Conservation (phyloP, 805 yeast genomes). For the Yarrowia sp. region DNA sequence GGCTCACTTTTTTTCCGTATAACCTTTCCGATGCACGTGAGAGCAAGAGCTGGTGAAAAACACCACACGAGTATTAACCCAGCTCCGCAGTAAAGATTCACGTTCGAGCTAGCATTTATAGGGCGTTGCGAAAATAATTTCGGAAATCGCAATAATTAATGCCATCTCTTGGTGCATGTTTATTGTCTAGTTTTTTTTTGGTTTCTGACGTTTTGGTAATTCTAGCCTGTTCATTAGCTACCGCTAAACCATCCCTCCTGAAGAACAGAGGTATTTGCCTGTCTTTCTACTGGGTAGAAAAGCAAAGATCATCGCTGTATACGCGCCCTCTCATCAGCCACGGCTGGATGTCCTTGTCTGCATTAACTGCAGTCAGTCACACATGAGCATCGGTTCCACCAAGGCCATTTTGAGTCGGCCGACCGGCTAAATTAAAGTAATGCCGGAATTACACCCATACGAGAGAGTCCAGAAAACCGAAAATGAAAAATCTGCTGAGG, state of each 20-base stretch:
- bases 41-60: neutral
- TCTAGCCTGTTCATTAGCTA: neutral
- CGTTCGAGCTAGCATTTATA: neutral
- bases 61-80: neutral
- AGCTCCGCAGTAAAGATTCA: too few relatives aligned
- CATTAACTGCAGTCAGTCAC: neutral
- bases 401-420: slow-evolving; percentile 3
- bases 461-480: neutral
- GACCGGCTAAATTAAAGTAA: slow-evolving; percentile 12
- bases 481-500: neutral
- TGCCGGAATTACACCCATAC: slow-evolving; percentile 13
- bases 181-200: too few relatives aligned
- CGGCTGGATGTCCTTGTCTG: neutral
- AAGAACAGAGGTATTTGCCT: too few relatives aligned
- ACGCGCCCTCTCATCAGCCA: neutral
- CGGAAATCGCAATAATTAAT: neutral
- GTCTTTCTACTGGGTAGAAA: neutral
- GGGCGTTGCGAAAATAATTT: neutral
- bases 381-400: neutral
- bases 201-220: neutral
- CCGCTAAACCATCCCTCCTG: too few relatives aligned
- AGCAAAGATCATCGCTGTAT: neutral
- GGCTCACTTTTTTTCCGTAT: slow-evolving; percentile 24
- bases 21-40: slow-evolving; percentile 25
- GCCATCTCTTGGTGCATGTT: neutral